Conservation (phyloP, 2,329 filamentous ascomycete species). For the Colletotrichum eremochloae region DNA sequence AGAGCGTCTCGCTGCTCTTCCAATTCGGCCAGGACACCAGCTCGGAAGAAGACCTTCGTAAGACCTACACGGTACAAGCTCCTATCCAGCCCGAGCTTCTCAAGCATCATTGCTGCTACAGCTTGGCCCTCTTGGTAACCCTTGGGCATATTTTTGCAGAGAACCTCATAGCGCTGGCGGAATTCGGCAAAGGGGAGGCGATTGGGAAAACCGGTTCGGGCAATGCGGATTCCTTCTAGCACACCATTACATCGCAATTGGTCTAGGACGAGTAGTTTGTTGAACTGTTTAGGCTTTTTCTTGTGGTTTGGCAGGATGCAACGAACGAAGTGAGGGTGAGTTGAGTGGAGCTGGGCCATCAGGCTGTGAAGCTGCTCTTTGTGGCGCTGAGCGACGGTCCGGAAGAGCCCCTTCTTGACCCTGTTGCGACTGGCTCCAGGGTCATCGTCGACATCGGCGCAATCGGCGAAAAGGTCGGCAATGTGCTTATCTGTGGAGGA, state of each 20-base stretch:
- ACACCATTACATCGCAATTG: constrained; percentile 99
- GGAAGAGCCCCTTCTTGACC: constrained; percentile 97
- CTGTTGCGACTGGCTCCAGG: constrained; percentile 76
- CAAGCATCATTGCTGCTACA: constrained; percentile 87
- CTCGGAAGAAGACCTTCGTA: constrained; percentile 98
- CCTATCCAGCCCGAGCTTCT: constrained; percentile 87
- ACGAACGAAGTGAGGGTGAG: constrained; percentile 97
- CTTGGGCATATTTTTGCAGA: constrained; percentile 89
- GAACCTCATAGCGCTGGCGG: constrained; percentile 93
- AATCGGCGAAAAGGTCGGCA: constrained; percentile 88
- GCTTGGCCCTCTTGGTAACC: constrained; percentile 92
- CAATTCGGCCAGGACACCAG: constrained; percentile 93
- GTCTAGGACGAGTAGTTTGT: constrained; percentile 91
- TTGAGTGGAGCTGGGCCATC: constrained; percentile 94
- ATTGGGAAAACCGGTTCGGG: constrained; percentile 96
- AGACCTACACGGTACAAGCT: constrained; percentile 92
- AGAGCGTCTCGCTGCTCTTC: constrained; percentile 95
- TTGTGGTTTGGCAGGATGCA: constrained; percentile 99
- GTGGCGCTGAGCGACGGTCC: constrained; percentile 95
- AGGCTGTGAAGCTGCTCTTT: constrained; percentile 98
- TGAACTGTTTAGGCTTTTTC: constrained; percentile 94
- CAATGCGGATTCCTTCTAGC: constrained; percentile 97
- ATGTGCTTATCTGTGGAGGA: constrained; percentile 86
- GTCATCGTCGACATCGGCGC: constrained; percentile 84
- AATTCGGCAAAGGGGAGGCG: constrained; percentile 93